Base-by-base conservation (phyloP, 768 basidiomycete genomes). In the Mycena capillaripes region DNA sequence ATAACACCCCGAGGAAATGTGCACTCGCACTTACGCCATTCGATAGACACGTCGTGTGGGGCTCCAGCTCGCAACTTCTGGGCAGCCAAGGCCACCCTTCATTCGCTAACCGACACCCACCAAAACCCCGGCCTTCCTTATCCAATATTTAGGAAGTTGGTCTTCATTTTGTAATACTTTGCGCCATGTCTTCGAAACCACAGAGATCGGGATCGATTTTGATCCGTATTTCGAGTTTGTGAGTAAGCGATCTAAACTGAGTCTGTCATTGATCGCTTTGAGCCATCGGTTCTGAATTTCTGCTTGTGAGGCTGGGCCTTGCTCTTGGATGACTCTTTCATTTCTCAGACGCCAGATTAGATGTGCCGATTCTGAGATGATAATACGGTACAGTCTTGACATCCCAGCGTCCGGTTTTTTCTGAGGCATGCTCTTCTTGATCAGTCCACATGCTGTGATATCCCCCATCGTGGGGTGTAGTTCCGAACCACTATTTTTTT, bases 201-300 rank as follows among this genome's bases (percentile, higher is more conserved):
- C n/a, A n/a, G n/a, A n/a, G n/a, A n/a, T n/a, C n/a, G n/a, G n/a
- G n/a, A n/a, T n/a, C n/a, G n/a, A n/a, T n/a, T n/a, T n/a, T n/a
- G n/a, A n/a, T n/a, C n/a, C n/a, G n/a, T n/a, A n/a, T n/a, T n/a
- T n/a, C n/a, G n/a, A n/a, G n/a, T n/a, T n/a, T n/a, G n/a, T n/a
- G n/a, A n/a, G n/a, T n/a, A n/a, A n/a, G n/a, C n/a, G n/a, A n/a
- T n/a, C n/a, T n/a, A n/a, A n/a, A n/a, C n/a, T n/a, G n/a, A n/a
- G n/a, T n/a, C 64, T 1, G n/a, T n/a, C n/a, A n/a, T n/a, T n/a
- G n/a, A n/a, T n/a, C n/a, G n/a, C n/a, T n/a, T n/a, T n/a, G n/a
- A 16, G 14, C 69, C 69, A 70, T 10, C 61, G 10, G 50, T 70
- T 70, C 25, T 56, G 29, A n/a, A 70, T 57, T 48, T 70, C 69